phyloP scores from a whole-genome alignment of 176 grass and related monocot species.

The Aegilops tauschii region DNA sequence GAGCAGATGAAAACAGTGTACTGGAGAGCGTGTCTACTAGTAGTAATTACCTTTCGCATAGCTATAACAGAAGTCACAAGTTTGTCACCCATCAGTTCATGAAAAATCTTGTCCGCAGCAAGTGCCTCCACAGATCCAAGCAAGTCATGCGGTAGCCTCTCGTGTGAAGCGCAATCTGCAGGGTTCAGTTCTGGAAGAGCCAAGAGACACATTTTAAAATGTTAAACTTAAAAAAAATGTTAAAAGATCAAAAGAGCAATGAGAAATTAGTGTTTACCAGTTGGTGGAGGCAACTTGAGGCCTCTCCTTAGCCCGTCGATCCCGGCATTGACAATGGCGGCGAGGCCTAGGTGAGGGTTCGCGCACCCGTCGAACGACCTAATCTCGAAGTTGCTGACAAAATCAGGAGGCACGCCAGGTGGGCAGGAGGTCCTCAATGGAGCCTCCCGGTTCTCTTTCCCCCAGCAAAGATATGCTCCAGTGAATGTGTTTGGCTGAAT shows the following conservation, averaged over 20 bases:
- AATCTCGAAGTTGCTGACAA: slow-evolving; percentile 95
- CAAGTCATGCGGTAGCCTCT: slow-evolving; percentile 75
- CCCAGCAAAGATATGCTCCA: slow-evolving; percentile 94
- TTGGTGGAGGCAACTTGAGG: slow-evolving; percentile 73
- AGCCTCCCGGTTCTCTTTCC: slow-evolving; percentile 94
- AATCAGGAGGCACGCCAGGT: slow-evolving; percentile 65
- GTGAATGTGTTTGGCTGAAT: slow-evolving; percentile 94
- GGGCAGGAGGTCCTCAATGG: slow-evolving; percentile 92
- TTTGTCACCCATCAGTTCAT: slow-evolving; percentile 67
- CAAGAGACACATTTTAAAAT: background rate
- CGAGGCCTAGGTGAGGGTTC: slow-evolving; percentile 82
- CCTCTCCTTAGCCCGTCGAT: slow-evolving; percentile 79
- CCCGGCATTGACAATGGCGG: slow-evolving; percentile 62
- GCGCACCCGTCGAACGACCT: slow-evolving; percentile 88
- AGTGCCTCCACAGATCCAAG: slow-evolving; percentile 70
- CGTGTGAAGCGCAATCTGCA: slow-evolving; percentile 58
- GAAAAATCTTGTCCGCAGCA: slow-evolving; percentile 53
- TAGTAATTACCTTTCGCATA: slow-evolving; percentile 60
- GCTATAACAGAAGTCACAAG: slow-evolving; percentile 65
- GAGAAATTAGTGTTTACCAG: slow-evolving; percentile 38
- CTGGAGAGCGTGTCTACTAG: background rate
- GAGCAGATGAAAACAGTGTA: no score
- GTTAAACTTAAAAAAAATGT: no score
- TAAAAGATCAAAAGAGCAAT: no score
- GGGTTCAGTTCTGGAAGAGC: slow-evolving; percentile 74